phyloP scores from a whole-genome alignment of 2,329 filamentous ascomycete genomes.

The Ceratocystis lukuohia region DNA sequence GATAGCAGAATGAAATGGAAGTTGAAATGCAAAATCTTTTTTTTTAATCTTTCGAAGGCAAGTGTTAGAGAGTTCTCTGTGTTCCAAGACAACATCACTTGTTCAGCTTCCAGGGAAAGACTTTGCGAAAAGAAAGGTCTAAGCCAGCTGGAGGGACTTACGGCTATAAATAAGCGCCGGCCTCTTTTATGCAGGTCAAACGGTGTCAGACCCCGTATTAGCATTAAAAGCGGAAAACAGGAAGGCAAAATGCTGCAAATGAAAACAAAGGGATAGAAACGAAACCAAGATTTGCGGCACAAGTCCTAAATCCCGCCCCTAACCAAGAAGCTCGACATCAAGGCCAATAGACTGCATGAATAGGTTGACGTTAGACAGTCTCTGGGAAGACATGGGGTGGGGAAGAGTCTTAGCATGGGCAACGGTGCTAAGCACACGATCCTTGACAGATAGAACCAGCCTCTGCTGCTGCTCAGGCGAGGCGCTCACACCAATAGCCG shows the following conservation, averaged over 20 bases:
- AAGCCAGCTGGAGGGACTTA: slow-evolving; percentile 16
- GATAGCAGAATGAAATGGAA: neutral
- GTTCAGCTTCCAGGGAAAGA: slow-evolving; percentile 7
- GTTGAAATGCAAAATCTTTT: neutral
- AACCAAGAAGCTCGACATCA: slow-evolving; percentile 62
- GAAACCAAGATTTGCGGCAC: slow-evolving; percentile 2
- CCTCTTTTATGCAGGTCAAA: neutral
- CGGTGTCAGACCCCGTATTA: neutral
- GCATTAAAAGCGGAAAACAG: slow-evolving; percentile 1
- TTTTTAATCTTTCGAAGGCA: neutral
- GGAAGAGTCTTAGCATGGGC: slow-evolving; percentile 78
- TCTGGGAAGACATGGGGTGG: slow-evolving; percentile 67
- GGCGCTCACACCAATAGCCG: slow-evolving; percentile 85
- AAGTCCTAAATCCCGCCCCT: neutral
- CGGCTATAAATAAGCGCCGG: slow-evolving; percentile 19
- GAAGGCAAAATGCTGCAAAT: slow-evolving; percentile 8
- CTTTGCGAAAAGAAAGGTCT: slow-evolving; percentile 19
- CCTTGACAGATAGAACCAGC: slow-evolving; percentile 89
- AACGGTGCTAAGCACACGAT: slow-evolving; percentile 93
- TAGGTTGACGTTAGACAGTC: slow-evolving; percentile 84
- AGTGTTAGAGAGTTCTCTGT: neutral
- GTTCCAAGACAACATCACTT: neutral
- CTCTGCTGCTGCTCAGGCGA: slow-evolving; percentile 90
- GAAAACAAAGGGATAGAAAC: slow-evolving; percentile 11
- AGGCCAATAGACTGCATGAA: slow-evolving; percentile 99